Evolutionary conservation across 2,329 filamentous ascomycete species (phyloP).

Genomic region (Tolypocladium endophyticum): DNA sequence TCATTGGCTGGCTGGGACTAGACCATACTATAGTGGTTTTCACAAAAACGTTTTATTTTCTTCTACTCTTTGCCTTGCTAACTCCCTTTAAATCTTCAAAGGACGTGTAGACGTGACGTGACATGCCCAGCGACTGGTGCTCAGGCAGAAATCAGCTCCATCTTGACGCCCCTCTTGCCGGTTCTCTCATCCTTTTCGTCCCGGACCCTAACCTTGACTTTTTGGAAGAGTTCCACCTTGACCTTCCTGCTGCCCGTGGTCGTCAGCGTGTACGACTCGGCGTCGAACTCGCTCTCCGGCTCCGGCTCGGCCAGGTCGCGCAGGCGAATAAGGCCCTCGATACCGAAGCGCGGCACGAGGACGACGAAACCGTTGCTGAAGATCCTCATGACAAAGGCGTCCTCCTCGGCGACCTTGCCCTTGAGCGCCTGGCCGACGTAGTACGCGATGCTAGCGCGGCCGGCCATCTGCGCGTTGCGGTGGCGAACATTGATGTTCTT

Average conservation of each 20-base stretch:
- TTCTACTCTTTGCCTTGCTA: not conserved
- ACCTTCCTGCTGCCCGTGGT: conserved; percentile 44
- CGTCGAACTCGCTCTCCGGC: conserved; percentile 74
- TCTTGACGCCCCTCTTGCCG: conserved; percentile 86
- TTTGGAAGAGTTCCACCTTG: conserved; percentile 78
- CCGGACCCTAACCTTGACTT: conserved; percentile 77
- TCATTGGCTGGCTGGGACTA: conserved; percentile 20
- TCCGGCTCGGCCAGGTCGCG: conserved; percentile 70
- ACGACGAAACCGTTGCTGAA: conserved; percentile 98
- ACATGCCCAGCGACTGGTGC: conserved; percentile 1
- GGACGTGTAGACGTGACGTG: conserved; percentile 7
- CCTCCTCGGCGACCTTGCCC: conserved; percentile 64
- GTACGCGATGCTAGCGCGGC: conserved; percentile 89
- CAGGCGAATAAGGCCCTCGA: conserved; percentile 82
- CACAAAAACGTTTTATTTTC: not conserved
- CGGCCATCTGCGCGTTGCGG: conserved; percentile 92
- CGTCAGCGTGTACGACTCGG: conserved; percentile 70
- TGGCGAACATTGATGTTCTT: conserved; percentile 98
- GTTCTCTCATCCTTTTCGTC: conserved; percentile 91
- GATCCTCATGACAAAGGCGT: conserved; percentile 92
- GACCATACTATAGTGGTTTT: conserved; percentile 4
- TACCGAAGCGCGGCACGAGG: conserved; percentile 89
- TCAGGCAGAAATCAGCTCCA: conserved; percentile 46
- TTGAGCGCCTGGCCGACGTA: conserved; percentile 96
- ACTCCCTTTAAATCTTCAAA: not conserved